Percentiles rank a stretch among this genome's conserved stretches.
Evolutionary conservation across 495 filamentous ascomycete genomes (phyloP).

Genomic region (Xylaria intraflava): DNA sequence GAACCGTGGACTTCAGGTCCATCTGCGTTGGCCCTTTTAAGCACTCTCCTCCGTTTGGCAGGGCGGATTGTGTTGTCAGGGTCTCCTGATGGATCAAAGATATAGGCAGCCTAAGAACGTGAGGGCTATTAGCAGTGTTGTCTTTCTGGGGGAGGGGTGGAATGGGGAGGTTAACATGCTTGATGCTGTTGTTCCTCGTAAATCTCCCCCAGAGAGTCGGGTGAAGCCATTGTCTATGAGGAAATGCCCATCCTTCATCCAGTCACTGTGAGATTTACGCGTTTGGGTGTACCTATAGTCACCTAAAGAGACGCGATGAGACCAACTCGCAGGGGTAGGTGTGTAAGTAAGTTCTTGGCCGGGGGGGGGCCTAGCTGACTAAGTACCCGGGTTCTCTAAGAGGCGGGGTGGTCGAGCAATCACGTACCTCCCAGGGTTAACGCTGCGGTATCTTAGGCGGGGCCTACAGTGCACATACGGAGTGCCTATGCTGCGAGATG

Average conservation of each 20-base stretch:
- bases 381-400: too few species aligned
- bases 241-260: neutral
- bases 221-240: conserved; percentile 17
- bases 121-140: conserved; percentile 6
- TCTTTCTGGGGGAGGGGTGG: neutral
- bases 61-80: conserved; percentile 41
- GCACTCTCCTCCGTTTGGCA: conserved; percentile 57
- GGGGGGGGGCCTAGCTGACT: too few species aligned
- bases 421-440: too few species aligned
- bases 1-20: conserved; percentile 14
- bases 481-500: too few species aligned
- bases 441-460: too few species aligned
- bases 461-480: too few species aligned
- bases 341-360: too few species aligned
- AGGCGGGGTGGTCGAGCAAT: too few species aligned
- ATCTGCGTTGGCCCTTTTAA: conserved; percentile 25
- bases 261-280: neutral
- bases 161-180: conserved; percentile 33
- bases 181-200: conserved; percentile 38
- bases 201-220: conserved; percentile 15
- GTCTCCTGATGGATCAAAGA: conserved; percentile 53
- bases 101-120: conserved; percentile 55
- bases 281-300: too few species aligned
- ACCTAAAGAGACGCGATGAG: too few species aligned
- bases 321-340: too few species aligned